Evolutionary conservation across 1,284 basidiomycete genomes (phyloP).

Genomic region (Malassezia arunalokei): DNA sequence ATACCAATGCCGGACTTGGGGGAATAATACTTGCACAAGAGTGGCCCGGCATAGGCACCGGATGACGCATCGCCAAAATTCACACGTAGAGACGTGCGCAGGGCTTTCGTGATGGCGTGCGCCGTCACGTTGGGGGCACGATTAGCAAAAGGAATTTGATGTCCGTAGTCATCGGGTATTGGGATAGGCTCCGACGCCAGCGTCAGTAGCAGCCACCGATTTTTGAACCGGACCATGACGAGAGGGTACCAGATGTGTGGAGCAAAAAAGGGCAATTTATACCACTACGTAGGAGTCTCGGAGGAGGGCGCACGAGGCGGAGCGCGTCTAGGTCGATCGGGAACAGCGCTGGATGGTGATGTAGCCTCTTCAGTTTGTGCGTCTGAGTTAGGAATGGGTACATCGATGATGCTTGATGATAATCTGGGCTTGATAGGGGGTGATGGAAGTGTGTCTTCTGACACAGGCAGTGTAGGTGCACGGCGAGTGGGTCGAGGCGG

Average conservation of each 20-base stretch:
- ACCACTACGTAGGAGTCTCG: too few species aligned
- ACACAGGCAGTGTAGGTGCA: neutral
- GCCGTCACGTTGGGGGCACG: conserved; percentile 5
- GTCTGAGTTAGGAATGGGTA: too few species aligned
- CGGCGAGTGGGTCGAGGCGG: neutral
- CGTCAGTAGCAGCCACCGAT: conserved; percentile 13
- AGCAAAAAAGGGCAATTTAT: too few species aligned
- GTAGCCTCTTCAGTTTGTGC: too few species aligned
- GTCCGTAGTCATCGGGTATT: neutral
- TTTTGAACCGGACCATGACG: conserved; percentile 2
- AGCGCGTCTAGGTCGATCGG: too few species aligned
- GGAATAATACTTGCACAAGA: conserved; percentile 16
- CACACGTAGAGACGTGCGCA: conserved; percentile 8
- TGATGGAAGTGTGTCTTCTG: too few species aligned
- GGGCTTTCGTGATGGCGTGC: conserved; percentile 8
- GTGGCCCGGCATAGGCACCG: conserved; percentile 8
- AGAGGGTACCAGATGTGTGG: too few species aligned
- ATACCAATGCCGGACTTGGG: conserved; percentile 7
- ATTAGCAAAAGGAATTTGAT: neutral
- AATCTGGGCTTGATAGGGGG: too few species aligned
- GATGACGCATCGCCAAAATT: conserved; percentile 14
- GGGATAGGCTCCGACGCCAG: neutral
- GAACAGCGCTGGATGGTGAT: too few species aligned
- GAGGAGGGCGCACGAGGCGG: too few species aligned
- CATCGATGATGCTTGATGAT: too few species aligned